A percentile compares a stretch with the other conserved stretches of the same genome.
Evolutionary conservation across 2,329 filamentous ascomycete genomes (phyloP).

Genomic region (Aspergillus awamori): DNA sequence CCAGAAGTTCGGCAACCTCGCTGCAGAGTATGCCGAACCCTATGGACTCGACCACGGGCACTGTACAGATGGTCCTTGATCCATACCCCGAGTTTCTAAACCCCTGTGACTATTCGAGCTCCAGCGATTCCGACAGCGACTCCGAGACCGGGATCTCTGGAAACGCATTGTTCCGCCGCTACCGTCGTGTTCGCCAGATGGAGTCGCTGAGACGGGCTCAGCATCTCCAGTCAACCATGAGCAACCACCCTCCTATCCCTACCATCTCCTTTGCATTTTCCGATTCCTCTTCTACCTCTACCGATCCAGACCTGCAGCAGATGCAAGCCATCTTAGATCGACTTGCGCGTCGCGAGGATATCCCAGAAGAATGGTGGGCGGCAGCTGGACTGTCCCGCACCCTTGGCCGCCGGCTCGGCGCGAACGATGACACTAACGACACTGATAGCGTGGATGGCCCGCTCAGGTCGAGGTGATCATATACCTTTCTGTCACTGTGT

Average conservation of each 20-base stretch:
- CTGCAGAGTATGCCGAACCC: constrained; percentile 46
- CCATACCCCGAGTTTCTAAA: constrained; percentile 40
- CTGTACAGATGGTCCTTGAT: constrained; percentile 35
- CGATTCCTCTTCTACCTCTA: constrained; percentile 27
- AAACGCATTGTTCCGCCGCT: constrained; percentile 24
- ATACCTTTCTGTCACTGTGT: constrained; percentile 19
- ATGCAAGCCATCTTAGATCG: constrained; percentile 74
- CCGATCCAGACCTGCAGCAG: constrained; percentile 54
- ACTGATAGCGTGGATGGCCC: constrained; percentile 25
- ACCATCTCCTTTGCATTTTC: constrained; percentile 36
- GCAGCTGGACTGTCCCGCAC: constrained; percentile 68
- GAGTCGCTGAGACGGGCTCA: constrained; percentile 27
- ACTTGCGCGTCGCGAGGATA: constrained; percentile 70
- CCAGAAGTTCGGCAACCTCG: constrained; percentile 45
- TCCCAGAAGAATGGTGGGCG: constrained; percentile 83
- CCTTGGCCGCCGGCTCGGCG: constrained; percentile 34
- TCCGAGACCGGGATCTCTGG: constrained; percentile 32
- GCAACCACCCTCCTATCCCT: constrained; percentile 39
- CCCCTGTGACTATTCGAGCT: constrained; percentile 42
- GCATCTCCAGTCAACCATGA: constrained; percentile 35
- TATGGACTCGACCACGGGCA: constrained; percentile 24
- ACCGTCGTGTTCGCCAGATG: constrained; percentile 22
- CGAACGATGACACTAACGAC: constrained; percentile 26
- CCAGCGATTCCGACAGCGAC: constrained; percentile 39
- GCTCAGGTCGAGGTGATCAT: constrained; percentile 15